Evolutionary conservation across 257 asterid genomes (phyloP), one percentile per base, ranked within the genome.

Genomic region (Apocynum venetum): DNA sequence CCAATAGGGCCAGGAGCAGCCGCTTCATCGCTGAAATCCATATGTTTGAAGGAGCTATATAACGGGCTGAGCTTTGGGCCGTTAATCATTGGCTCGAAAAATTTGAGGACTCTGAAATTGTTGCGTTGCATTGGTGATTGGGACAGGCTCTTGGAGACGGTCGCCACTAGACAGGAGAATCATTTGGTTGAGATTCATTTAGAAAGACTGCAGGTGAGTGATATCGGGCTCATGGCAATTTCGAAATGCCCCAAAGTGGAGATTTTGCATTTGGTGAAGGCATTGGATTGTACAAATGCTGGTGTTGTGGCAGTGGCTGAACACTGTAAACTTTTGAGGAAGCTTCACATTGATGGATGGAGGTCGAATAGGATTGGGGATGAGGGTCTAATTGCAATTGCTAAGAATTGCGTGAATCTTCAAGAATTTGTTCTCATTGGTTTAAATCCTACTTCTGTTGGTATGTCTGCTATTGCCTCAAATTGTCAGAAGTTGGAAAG

Each of bases 331-430:
- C 87, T 90, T 75, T 68, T 93, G 86, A 90, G 98, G 83, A 93
- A 93, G 91, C 87, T 93, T 56, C 96, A 91, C 56, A 91, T 93
- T n/a, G 97, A 93, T 70, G 98, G 97, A 51, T 93, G 97, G 96
- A 91, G 92, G 84, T 89, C 97, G 2, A 90, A 93, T 79, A 84
- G 91, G 87, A 93, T 93, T 53, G 97, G 97, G 0, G 96, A 93
- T 76, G 92, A 86, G 78, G 96, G 91, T 4, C 86, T 93, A 82
- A 77, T 88, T 52, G 85, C 95, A 0, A 81, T 93, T 66, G 96
- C 98, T 0, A 92, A 87, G 84, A 84, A 90, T 57, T 82, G 92
- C 56, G 78, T 63, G 41, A 91, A 88, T 83, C 89, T 93, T 7
- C 91, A 88, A 71, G 98, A 93, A 64, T 80, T 93, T 77, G 98